Evolutionary conservation across 495 filamentous ascomycete species (phyloP).

Genomic region (Umbilicaria muhlenbergii): DNA sequence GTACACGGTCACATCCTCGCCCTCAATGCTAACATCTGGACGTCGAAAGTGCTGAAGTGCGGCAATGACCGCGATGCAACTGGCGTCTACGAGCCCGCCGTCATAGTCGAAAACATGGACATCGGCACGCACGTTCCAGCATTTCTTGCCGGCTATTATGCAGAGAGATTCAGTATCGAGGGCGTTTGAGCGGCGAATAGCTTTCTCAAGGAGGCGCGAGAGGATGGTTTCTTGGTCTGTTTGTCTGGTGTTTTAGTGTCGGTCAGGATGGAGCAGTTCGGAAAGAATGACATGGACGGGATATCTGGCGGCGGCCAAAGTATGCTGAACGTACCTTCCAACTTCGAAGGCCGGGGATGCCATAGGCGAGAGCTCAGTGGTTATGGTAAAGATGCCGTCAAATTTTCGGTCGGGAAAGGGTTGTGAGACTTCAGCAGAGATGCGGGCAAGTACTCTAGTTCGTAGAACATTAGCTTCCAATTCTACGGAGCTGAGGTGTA

Average conservation of each 20-base stretch:
- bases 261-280: slow-evolving; percentile 2
- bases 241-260: slow-evolving; percentile 28
- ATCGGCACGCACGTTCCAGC: slow-evolving; percentile 79
- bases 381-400: slow-evolving; percentile 85
- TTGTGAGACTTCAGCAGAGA: slow-evolving; percentile 73
- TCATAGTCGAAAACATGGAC: slow-evolving; percentile 82
- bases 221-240: slow-evolving; percentile 70
- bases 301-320: neutral
- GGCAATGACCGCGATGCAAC: slow-evolving; percentile 73
- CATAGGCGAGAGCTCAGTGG: slow-evolving; percentile 83
- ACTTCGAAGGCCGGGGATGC: slow-evolving; percentile 80
- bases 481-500: neutral
- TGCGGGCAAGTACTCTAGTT: slow-evolving; percentile 60
- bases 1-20: slow-evolving; percentile 68
- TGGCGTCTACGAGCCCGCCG: slow-evolving; percentile 70
- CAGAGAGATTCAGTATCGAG: slow-evolving; percentile 92
- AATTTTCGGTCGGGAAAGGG: slow-evolving; percentile 82
- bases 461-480: neutral
- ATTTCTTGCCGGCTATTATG: slow-evolving; percentile 75
- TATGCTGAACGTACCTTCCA: slow-evolving; percentile 39
- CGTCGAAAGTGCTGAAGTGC: slow-evolving; percentile 80
- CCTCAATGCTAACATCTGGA: slow-evolving; percentile 71
- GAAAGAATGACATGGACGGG: neutral
- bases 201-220: slow-evolving; percentile 77
- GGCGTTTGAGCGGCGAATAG: slow-evolving; percentile 78